Evolutionary conservation across 345 rosid genomes (phyloP), one percentile per base, ranked within the genome.

Genomic region (Schrenkiella parvula): DNA sequence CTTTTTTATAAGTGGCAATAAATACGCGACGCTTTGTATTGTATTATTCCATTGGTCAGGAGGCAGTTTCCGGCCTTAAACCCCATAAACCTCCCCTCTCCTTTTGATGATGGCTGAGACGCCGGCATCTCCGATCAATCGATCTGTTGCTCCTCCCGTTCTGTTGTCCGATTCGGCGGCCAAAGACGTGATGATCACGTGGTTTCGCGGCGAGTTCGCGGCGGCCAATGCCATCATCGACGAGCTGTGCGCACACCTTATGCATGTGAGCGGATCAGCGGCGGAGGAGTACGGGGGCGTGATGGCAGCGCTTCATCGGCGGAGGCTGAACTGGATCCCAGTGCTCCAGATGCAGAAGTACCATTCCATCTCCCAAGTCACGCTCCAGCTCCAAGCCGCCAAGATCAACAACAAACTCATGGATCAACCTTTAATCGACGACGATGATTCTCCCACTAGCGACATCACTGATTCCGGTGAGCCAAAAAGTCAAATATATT

Each of bases 271-370:
- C 14, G 78, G 81, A 51, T 77, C 83, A 13, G 57, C n/a, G 2
- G 67, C 2, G 14, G 91, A 83, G 22, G 91, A 83, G 28, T 91
- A 91, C 67, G 91, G 80, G 61, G 76, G 84, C 19, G 85, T 87
- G 13, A 89, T 91, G 73, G 71, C 89, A 44, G 99, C 96, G 21
- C 81, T 95, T 64, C 99, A 95, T 59, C 59, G 91, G 71, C 78
- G 97, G 83, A 77, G 99, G 83, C 67, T 95, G 76, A 95, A 95
- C 83, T 95, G 97, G 99, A 91, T 95, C 88, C 97, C 95, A 22
- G 84, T 95, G 55, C 84, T 95, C 60, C 96, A 91, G 83, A 91
- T 86, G 96, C 99, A 91, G 88, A 89, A 85, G 82, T 91, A 83
- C 67, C 95, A 88, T 74, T 81, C 99, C 13, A 84, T 95, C 59